phyloP scores from a whole-genome alignment of 257 asterid genomes.

The Coffea eugenioides region DNA sequence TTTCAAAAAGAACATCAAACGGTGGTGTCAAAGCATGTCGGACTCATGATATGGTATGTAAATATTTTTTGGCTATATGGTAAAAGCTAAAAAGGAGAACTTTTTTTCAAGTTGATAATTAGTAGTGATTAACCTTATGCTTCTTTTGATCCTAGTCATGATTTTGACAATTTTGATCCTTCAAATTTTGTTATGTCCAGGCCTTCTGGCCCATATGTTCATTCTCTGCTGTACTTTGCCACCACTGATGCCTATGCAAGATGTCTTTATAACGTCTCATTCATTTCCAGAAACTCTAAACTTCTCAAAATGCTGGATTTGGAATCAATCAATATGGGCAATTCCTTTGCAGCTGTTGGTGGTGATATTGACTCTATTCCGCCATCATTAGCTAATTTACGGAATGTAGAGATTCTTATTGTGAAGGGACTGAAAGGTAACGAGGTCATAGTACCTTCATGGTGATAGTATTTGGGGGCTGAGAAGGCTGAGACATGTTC shows the following conservation, averaged over 20 bases:
- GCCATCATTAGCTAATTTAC: neutral
- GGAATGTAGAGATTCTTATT: slow-evolving; percentile 10
- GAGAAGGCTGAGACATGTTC: slow-evolving; percentile 5
- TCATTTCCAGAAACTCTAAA: neutral
- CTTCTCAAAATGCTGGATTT: slow-evolving; percentile 15
- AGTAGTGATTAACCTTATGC: neutral
- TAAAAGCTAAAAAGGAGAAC: slow-evolving; percentile 1
- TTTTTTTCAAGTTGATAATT: neutral
- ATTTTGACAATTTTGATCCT: neutral
- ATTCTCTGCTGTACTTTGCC: slow-evolving; percentile 15
- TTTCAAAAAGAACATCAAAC: neutral
- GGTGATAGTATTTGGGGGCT: neutral
- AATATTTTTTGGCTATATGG: too few species aligned
- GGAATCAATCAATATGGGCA: slow-evolving; percentile 15
- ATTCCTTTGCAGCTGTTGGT: neutral
- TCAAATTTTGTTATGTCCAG: neutral
- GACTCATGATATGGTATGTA: neutral
- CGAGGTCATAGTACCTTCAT: neutral
- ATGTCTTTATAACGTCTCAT: slow-evolving; percentile 2
- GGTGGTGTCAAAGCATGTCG: slow-evolving; percentile 10
- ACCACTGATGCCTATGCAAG: slow-evolving; percentile 11
- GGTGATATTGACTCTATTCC: slow-evolving; percentile 1
- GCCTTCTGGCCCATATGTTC: neutral
- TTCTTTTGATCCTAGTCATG: neutral
- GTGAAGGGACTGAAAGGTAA: slow-evolving; percentile 3